Conservation (phyloP, 495 filamentous ascomycete species). For the Cenococcum geophilum region DNA sequence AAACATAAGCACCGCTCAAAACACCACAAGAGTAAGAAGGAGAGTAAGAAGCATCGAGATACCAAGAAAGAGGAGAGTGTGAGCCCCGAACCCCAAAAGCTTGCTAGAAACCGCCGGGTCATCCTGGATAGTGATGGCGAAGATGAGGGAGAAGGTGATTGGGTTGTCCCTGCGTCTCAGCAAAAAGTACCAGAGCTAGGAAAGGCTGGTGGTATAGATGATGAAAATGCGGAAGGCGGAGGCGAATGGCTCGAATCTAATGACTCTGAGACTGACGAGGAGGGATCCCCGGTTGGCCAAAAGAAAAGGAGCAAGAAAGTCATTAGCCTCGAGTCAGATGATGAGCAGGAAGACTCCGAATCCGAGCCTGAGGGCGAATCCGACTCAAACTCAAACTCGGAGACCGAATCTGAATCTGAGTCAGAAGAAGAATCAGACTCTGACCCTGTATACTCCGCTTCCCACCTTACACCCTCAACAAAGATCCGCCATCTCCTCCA, state of each 20-base stretch:
- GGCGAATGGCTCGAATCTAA: slow-evolving; percentile 65
- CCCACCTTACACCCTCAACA: slow-evolving; percentile 61
- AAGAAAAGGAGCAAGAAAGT: slow-evolving; percentile 21
- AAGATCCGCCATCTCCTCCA: slow-evolving; percentile 81
- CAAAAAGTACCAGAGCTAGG: slow-evolving; percentile 54
- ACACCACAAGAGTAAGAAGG: slow-evolving; percentile 47
- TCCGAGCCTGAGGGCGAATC: slow-evolving; percentile 34
- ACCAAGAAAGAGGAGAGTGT: slow-evolving; percentile 58
- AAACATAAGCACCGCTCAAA: slow-evolving; percentile 13
- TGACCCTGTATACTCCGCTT: slow-evolving; percentile 41
- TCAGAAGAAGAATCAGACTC: slow-evolving; percentile 38
- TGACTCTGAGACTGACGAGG: slow-evolving; percentile 42
- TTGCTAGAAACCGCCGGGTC: slow-evolving; percentile 14
- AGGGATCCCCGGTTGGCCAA: slow-evolving; percentile 21
- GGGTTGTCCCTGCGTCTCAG: slow-evolving; percentile 65
- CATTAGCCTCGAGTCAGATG: slow-evolving; percentile 29
- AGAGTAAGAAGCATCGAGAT: slow-evolving; percentile 38
- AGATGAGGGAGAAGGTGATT: slow-evolving; percentile 61
- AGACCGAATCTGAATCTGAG: slow-evolving; percentile 19
- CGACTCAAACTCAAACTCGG: slow-evolving; percentile 22
- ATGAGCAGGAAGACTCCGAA: slow-evolving; percentile 39
- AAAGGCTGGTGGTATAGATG: slow-evolving; percentile 72
- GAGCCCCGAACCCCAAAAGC: slow-evolving; percentile 3
- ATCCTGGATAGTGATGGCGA: slow-evolving; percentile 43
- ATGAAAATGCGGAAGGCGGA: slow-evolving; percentile 80